Conservation (phyloP, 2,329 filamentous ascomycete genomes). For the Ascochyta lentis region DNA sequence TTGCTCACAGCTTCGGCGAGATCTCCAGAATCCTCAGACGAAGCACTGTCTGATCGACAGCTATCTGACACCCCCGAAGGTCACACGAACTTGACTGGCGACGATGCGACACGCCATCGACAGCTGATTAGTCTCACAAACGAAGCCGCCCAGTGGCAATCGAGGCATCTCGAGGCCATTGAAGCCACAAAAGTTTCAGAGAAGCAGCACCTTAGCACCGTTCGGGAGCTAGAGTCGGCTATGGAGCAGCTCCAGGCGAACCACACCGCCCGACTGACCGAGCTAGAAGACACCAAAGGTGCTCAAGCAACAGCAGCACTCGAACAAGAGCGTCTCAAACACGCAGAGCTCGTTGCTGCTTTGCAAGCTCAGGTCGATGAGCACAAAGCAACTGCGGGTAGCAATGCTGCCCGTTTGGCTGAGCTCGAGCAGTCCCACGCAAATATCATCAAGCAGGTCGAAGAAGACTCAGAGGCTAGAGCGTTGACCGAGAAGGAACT, state of each 20-base stretch:
- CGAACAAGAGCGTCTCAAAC: constrained; percentile 51
- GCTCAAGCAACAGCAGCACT: constrained; percentile 41
- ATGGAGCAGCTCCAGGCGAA: constrained; percentile 48
- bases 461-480: constrained; percentile 68
- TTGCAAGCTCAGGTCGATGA: constrained; percentile 80
- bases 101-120: constrained; percentile 54
- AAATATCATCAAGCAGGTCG: constrained; percentile 70
- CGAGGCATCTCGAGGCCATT: constrained; percentile 74
- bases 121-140: constrained; percentile 71
- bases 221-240: constrained; percentile 75
- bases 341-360: constrained; percentile 60
- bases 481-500: constrained; percentile 62
- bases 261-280: constrained; percentile 38
- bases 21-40: constrained; percentile 21
- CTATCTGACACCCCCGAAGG: constrained; percentile 11
- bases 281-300: constrained; percentile 40
- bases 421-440: constrained; percentile 76
- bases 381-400: constrained; percentile 76
- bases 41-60: constrained; percentile 26
- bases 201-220: constrained; percentile 72
- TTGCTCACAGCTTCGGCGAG: constrained; percentile 65
- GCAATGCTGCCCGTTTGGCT: constrained; percentile 72
- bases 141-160: constrained; percentile 77
- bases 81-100: constrained; percentile 29
- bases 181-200: constrained; percentile 76